Conservation (phyloP, 2,329 filamentous ascomycete species). For the Monosporascus sp. region DNA sequence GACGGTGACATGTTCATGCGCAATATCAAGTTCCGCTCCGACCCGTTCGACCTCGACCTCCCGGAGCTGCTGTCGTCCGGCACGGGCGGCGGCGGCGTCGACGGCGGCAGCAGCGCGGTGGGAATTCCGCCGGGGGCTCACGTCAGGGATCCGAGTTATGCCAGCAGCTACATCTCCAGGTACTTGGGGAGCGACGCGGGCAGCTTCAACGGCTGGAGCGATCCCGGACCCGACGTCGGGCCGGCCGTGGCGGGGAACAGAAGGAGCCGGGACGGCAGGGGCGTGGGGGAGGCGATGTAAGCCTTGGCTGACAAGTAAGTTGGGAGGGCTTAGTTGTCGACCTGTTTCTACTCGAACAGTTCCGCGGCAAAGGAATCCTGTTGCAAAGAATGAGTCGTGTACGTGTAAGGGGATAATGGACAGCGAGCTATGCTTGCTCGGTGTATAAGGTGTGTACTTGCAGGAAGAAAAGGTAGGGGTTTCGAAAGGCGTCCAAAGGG, state of each 20-base stretch:
- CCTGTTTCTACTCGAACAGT: too few species aligned
- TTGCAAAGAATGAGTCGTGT: too few species aligned
- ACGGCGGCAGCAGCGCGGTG: constrained; percentile 13
- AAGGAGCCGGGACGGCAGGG: constrained; percentile 18
- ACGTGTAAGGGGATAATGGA: too few species aligned
- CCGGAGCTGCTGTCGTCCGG: constrained; percentile 36
- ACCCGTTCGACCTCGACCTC: constrained; percentile 60
- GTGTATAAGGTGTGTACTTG: too few species aligned
- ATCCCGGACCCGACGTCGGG: constrained; percentile 51
- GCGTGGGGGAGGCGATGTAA: constrained; percentile 31
- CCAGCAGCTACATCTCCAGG: constrained; percentile 27
- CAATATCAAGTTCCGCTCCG: constrained; percentile 55
- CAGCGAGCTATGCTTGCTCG: too few species aligned
- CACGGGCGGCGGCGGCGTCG: constrained; percentile 12
- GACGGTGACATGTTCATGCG: constrained; percentile 25
- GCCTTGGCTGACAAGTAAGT: too few species aligned
- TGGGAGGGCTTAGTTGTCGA: too few species aligned
- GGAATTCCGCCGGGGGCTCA: constrained; percentile 28
- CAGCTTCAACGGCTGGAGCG: constrained; percentile 44
- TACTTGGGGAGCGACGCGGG: constrained; percentile 48
- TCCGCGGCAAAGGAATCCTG: too few species aligned
- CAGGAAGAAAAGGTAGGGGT: too few species aligned
- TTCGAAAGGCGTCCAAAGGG: too few species aligned
- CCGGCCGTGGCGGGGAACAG: constrained; percentile 26
- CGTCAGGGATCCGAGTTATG: constrained; percentile 33